These are phyloP conservation scores for Tolypocladium sp. DNA, from an alignment of 2,329 filamentous ascomycete species.

Conservation along the genomic window DNA sequence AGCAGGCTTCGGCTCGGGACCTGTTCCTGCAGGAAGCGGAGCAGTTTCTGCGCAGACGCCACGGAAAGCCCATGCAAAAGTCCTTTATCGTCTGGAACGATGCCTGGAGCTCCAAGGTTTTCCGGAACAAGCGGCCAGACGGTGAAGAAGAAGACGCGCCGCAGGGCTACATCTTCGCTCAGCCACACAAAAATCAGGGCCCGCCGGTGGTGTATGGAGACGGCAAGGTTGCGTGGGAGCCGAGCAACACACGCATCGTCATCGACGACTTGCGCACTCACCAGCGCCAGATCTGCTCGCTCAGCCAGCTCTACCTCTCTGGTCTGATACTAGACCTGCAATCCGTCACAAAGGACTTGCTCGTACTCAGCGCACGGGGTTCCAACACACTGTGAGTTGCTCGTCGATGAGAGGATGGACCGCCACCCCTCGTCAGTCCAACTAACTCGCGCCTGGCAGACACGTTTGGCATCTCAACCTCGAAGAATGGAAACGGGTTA, in stretches of 20 bases:
- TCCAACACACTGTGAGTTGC: conserved; percentile 5
- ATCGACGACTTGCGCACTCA: conserved; percentile 13
- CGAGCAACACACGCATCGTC: conserved; percentile 8
- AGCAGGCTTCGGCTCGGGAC: background rate
- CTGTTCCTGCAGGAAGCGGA: conserved; percentile 8
- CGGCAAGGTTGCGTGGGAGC: conserved; percentile 18
- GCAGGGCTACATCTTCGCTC: background rate
- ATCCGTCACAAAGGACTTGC: conserved; percentile 8
- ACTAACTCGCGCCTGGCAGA: conserved; percentile 4
- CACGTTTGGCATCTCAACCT: conserved; percentile 11
- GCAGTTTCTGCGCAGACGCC: conserved; percentile 7
- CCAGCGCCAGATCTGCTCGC: conserved; percentile 9
- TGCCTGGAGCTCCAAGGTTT: conserved; percentile 3
- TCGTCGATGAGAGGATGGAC: no score
- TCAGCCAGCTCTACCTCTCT: background rate
- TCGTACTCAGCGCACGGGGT: background rate
- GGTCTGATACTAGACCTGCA: conserved; percentile 3
- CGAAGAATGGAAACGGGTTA: conserved; percentile 9
- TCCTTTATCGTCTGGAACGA: conserved; percentile 9
- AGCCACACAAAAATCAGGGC: no score
- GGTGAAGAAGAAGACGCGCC: background rate
- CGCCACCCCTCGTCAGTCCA: background rate
- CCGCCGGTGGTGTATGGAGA: conserved; percentile 10
- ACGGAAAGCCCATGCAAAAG: background rate
- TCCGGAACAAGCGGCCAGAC: background rate